phyloP scores from a whole-genome alignment of 345 rosid species.

The Linum tenue region DNA sequence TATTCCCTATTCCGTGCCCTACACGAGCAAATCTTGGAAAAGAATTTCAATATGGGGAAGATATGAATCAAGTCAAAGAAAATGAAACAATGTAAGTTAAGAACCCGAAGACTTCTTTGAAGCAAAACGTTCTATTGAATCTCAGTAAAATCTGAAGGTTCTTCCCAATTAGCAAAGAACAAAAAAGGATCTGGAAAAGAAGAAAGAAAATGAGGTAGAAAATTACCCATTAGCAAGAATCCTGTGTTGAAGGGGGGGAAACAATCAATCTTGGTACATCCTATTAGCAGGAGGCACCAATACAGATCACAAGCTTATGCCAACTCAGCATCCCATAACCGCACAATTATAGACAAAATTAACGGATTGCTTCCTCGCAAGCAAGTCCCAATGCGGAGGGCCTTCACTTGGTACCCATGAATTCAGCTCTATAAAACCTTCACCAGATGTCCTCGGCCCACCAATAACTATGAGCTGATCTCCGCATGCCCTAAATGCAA shows the following conservation, averaged over 20 bases:
- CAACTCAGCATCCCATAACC: constrained; percentile 82
- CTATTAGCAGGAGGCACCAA: constrained; percentile 25
- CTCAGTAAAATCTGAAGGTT: constrained; percentile 45
- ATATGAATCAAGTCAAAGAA: constrained; percentile 14
- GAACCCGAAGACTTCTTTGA: constrained; percentile 32
- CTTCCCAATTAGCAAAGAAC: constrained; percentile 33
- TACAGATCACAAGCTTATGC: constrained; percentile 20
- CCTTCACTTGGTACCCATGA: constrained; percentile 76
- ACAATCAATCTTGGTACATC: constrained; percentile 31
- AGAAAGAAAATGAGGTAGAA: constrained; percentile 25
- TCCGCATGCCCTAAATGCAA: constrained; percentile 91
- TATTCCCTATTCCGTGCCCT: constrained; percentile 31
- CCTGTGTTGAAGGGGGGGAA: constrained; percentile 28
- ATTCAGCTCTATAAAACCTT: constrained; percentile 74
- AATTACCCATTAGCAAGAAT: constrained; percentile 51
- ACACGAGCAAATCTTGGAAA: too few relatives aligned
- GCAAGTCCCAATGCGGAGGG: constrained; percentile 69
- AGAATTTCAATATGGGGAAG: constrained; percentile 14
- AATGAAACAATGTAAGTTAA: constrained; percentile 12
- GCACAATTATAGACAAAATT: constrained; percentile 95
- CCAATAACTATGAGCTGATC: constrained; percentile 79
- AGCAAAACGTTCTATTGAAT: constrained; percentile 39
- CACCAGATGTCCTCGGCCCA: constrained; percentile 65
- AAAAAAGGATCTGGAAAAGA: constrained; percentile 18
- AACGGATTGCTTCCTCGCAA: constrained; percentile 60